Evolutionary conservation across 1,139 yeast genomes (phyloP).

Genomic region (Geotrichum citri-aurantii): DNA sequence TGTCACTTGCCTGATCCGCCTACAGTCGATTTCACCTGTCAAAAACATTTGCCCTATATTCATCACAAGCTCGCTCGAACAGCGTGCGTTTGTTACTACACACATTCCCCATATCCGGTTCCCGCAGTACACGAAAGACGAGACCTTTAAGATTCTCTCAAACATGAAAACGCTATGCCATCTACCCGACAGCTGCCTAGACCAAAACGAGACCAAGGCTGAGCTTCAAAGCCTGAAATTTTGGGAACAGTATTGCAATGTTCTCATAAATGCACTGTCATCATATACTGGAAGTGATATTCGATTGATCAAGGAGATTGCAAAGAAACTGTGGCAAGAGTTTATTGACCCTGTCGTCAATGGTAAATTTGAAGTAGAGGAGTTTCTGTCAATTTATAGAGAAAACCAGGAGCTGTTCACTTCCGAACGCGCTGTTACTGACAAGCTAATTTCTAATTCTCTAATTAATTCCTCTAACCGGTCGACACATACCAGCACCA

Average conservation of each 20-base stretch:
- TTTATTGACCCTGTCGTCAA: conserved; percentile 42
- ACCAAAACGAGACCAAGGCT: background rate
- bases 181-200: conserved; percentile 12
- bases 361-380: conserved; percentile 36
- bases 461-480: background rate
- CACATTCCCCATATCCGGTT: conserved; percentile 49
- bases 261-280: conserved; percentile 48
- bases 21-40: conserved; percentile 40
- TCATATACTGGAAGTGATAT: conserved; percentile 54
- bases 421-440: conserved; percentile 39
- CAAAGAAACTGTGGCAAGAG: conserved; percentile 46
- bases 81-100: conserved; percentile 43
- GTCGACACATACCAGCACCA: background rate
- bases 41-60: conserved; percentile 35
- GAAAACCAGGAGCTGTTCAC: conserved; percentile 41
- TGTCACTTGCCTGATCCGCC: conserved; percentile 43
- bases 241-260: conserved; percentile 21
- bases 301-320: conserved; percentile 41
- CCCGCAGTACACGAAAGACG: conserved; percentile 42
- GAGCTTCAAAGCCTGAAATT: conserved; percentile 18
- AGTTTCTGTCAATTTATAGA: conserved; percentile 46
- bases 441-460: conserved; percentile 22
- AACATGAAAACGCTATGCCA: conserved; percentile 6
- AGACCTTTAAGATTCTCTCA: conserved; percentile 39
- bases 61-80: conserved; percentile 41